phyloP scores from a whole-genome alignment of 495 filamentous ascomycete genomes.

The Penicillium roqueforti region DNA sequence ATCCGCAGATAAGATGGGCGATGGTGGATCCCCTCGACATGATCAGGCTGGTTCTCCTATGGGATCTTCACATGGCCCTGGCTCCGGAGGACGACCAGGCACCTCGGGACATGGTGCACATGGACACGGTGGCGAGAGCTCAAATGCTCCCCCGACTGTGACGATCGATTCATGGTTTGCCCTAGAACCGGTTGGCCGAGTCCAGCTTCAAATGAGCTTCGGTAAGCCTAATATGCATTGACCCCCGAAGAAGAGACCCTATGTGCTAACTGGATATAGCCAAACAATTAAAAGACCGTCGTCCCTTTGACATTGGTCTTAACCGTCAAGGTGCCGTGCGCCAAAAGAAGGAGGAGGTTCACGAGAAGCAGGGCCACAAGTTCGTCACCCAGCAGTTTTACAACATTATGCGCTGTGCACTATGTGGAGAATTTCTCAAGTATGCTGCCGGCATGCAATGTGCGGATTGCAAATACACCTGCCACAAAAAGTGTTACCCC shows the following conservation, averaged over 20 bases:
- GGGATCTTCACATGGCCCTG: constrained; percentile 31
- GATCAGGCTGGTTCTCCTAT: constrained; percentile 41
- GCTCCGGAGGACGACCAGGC: constrained; percentile 25
- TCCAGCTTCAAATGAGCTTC: constrained; percentile 84
- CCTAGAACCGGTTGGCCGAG: constrained; percentile 86
- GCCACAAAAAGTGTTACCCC: constrained; percentile 91
- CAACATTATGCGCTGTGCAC: constrained; percentile 99
- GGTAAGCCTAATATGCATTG: constrained; percentile 45
- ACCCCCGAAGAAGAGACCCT: background rate
- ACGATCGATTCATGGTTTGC: constrained; percentile 96
- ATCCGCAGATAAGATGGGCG: constrained; percentile 89
- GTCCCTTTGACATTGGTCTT: constrained; percentile 80
- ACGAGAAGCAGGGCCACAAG: constrained; percentile 98
- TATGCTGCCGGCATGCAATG: constrained; percentile 99
- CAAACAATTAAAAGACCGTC: constrained; percentile 64
- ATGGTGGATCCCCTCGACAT: constrained; percentile 39
- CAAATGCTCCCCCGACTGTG: constrained; percentile 46
- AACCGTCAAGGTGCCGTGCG: constrained; percentile 94
- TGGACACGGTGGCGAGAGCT: constrained; percentile 21
- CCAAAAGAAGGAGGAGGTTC: constrained; percentile 92
- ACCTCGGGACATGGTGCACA: constrained; percentile 16
- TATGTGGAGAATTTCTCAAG: constrained; percentile 97
- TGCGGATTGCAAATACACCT: constrained; percentile 98
- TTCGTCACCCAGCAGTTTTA: constrained; percentile 98
- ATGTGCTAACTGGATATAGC: constrained; percentile 45